phyloP scores from a whole-genome alignment of 2,329 filamentous ascomycete genomes.

The Curvularia sp. region DNA sequence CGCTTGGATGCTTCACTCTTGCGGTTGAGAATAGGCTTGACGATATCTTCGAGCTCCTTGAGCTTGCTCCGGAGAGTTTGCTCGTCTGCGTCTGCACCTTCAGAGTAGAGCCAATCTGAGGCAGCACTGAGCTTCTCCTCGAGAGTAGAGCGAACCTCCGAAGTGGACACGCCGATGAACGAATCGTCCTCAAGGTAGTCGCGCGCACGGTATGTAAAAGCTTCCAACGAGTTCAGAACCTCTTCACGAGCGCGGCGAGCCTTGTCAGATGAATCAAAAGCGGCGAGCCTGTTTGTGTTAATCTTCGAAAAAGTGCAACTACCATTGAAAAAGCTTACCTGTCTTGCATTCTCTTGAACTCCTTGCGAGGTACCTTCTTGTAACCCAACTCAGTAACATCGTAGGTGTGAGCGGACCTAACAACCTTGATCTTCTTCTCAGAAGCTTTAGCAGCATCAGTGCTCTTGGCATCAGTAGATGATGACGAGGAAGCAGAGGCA shows the following conservation, averaged over 20 bases:
- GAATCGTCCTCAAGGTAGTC: slow-evolving; percentile 79
- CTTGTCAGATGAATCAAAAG: slow-evolving; percentile 86
- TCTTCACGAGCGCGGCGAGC: slow-evolving; percentile 81
- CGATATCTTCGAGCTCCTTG: slow-evolving; percentile 77
- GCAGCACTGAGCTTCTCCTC: slow-evolving; percentile 71
- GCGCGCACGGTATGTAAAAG: slow-evolving; percentile 85
- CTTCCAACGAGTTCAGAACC: slow-evolving; percentile 89
- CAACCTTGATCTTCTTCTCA: slow-evolving; percentile 59
- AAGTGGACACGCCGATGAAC: slow-evolving; percentile 75
- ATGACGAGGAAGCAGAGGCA: slow-evolving; percentile 51
- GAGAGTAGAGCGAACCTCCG: slow-evolving; percentile 70
- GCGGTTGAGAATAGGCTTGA: slow-evolving; percentile 77
- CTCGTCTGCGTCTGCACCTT: slow-evolving; percentile 76
- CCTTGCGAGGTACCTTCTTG: slow-evolving; percentile 65
- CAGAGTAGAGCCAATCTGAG: slow-evolving; percentile 91
- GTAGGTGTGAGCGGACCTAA: slow-evolving; percentile 61
- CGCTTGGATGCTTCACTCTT: slow-evolving; percentile 74
- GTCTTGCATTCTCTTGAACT: slow-evolving; percentile 67
- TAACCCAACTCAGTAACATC: slow-evolving; percentile 56
- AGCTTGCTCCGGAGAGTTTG: slow-evolving; percentile 78
- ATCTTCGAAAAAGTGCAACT: background rate
- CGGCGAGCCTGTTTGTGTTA: slow-evolving; percentile 66
- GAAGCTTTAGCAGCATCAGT: slow-evolving; percentile 57
- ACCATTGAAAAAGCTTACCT: slow-evolving; percentile 40
- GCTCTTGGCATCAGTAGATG: slow-evolving; percentile 56